These are phyloP conservation scores for Hibiscus trionum DNA, from an alignment of 345 rosid species.

Conservation along the genomic window DNA sequence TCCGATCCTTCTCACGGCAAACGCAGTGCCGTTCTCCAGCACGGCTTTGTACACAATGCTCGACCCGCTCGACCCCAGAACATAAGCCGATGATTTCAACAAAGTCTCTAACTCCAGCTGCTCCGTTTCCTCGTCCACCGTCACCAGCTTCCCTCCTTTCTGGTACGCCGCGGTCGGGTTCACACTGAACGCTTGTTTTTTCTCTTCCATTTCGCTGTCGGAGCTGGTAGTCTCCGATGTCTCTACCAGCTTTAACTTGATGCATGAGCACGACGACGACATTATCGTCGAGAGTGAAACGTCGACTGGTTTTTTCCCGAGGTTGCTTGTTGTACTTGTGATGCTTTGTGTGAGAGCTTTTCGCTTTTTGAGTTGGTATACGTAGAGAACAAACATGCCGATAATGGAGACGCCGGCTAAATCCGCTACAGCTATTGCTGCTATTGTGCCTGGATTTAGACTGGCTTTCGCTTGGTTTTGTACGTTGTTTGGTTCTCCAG, in stretches of 20 bases:
- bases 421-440: slow-evolving; percentile 49
- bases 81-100: slow-evolving; percentile 76
- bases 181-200: slow-evolving; percentile 10
- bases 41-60: slow-evolving; percentile 88
- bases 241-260: slow-evolving; percentile 27
- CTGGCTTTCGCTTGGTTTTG: slow-evolving; percentile 27
- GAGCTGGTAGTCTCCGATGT: slow-evolving; percentile 38
- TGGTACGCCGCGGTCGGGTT: slow-evolving; percentile 12
- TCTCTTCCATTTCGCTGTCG: slow-evolving; percentile 41
- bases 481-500: background rate
- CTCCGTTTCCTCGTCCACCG: slow-evolving; percentile 65
- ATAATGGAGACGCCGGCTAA: slow-evolving; percentile 58
- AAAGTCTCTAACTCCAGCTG: slow-evolving; percentile 61
- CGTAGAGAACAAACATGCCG: slow-evolving; percentile 52
- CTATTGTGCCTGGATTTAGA: slow-evolving; percentile 63
- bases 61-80: slow-evolving; percentile 52
- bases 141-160: slow-evolving; percentile 39
- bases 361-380: slow-evolving; percentile 55
- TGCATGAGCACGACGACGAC: slow-evolving; percentile 42
- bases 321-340: slow-evolving; percentile 14
- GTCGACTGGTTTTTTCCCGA: slow-evolving; percentile 19
- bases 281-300: slow-evolving; percentile 5
- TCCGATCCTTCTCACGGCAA: slow-evolving; percentile 86
- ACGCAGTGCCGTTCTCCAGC: slow-evolving; percentile 51
- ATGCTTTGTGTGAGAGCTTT: slow-evolving; percentile 16